Conservation (phyloP, 805 yeast species). For the Zygosaccharomyces gambellarensis region DNA sequence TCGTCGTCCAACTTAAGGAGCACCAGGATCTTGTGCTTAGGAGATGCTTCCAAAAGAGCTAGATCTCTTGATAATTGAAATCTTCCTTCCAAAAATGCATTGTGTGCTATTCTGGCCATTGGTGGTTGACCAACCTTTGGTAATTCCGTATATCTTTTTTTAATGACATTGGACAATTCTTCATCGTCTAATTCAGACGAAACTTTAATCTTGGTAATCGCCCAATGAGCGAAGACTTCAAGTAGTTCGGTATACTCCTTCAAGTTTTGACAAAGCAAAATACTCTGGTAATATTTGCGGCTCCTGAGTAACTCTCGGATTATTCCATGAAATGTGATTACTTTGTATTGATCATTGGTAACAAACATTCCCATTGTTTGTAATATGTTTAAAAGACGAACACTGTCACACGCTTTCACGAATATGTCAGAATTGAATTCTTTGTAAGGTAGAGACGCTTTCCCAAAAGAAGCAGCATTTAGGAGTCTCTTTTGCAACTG, state of each 20-base stretch:
- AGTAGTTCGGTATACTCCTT: slow-evolving; percentile 40
- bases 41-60: slow-evolving; percentile 57
- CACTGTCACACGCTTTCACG: slow-evolving; percentile 53
- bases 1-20: slow-evolving; percentile 68
- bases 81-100: slow-evolving; percentile 60
- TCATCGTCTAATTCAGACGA: slow-evolving; percentile 54
- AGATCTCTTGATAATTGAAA: slow-evolving; percentile 58
- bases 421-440: slow-evolving; percentile 56
- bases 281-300: slow-evolving; percentile 55
- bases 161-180: slow-evolving; percentile 48
- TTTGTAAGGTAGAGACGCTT: slow-evolving; percentile 48
- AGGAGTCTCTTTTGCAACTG: slow-evolving; percentile 75
- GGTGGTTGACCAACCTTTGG: slow-evolving; percentile 38
- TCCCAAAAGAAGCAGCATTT: slow-evolving; percentile 83
- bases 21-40: slow-evolving; percentile 56
- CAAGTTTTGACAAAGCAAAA: slow-evolving; percentile 47
- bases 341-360: slow-evolving; percentile 50
- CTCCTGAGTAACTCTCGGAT: slow-evolving; percentile 55
- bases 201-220: slow-evolving; percentile 58
- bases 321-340: slow-evolving; percentile 52
- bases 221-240: slow-evolving; percentile 72
- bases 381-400: slow-evolving; percentile 67
- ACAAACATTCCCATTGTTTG: slow-evolving; percentile 63
- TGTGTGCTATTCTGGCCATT: slow-evolving; percentile 23
- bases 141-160: slow-evolving; percentile 17